Evolutionary conservation across 1,139 yeast genomes (phyloP), one percentile per base, ranked within the genome.

Genomic region (Chernovozyma sophiae-reginae): DNA sequence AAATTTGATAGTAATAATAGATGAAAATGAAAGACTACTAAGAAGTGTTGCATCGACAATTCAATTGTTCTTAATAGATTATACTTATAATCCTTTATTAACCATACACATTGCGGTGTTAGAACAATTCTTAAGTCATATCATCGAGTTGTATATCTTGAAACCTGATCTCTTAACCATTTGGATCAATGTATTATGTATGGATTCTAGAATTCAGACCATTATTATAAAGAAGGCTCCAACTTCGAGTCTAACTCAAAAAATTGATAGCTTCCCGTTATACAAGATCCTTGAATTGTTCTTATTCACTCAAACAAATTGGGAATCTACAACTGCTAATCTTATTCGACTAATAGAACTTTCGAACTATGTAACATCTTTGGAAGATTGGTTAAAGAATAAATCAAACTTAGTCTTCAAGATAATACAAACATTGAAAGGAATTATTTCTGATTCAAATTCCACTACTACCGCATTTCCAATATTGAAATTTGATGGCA

Each of bases 1-100:
- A 4, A 7, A 13, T 12, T 26, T 26, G 29, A 16, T 16, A 6
- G 10, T 6, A 13, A 26, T 26, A 12, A 16, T 26, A 16, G 29
- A 14, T 16, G 10, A 26, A 12, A 11, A 26, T 16, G 6, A 6
- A 6, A 16, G 11, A 12, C 6, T 16, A 6, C 6, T 7, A 13
- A 8, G 6, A 6, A 14, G 17, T 16, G 29, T 26, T 8, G 18
- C n/a, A 15, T 19, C 11, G 12, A 5, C 26, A 4, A n/a, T 34
- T 11, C 37, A 34, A 29, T 6, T 30, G 8, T 34, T 34, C 29
- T 24, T 34, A 14, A 12, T 19, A 6, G 24, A 31, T n/a, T 34
- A 30, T 13, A 8, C 13, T 15, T 12, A 34, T 14, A 17, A 12
- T 11, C 8, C 30, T 4, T 15, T 34, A 5, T 28, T 29, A 4